Base-by-base conservation (phyloP, 2,329 filamentous ascomycete genomes). In the Xylariaceae sp. region DNA sequence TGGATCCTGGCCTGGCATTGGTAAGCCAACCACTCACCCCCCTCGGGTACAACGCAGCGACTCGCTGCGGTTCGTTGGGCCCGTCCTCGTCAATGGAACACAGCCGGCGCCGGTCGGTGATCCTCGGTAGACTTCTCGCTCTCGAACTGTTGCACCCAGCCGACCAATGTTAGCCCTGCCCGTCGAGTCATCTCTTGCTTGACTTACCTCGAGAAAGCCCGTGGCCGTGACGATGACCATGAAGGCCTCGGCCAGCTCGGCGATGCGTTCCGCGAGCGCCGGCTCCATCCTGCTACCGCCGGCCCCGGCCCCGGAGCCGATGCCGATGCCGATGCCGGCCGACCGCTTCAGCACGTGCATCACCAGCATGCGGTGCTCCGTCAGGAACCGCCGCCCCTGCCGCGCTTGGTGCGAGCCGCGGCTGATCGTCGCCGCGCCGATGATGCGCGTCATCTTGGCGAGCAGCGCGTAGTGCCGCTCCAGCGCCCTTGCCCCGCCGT, bases 341-440 rank as follows among this genome's bases (percentile, higher is more conserved):
- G 84, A 85, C 45, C 88, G 73, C 65, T 98, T 98, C 51, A 98
- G 84, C 14, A 94, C 80, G 29, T 88, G 83, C 43, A 92, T 77
- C 49, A 96, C 85, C 36, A 89, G 77, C 57, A 81, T 77, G 41
- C 90, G 73, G 57, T 94, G 87, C 44, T 92, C 83, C 5, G 74
- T 72, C 39, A 98, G 65, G 61, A 98, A 98, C 22, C 70, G 70
- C 36, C 83, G 76, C 1, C 82, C 88, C 53, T 89, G 84, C 25
- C 80, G 72, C 25, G 89, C 75, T 56, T 94, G 94, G 50, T 93
- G 83, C 13, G 81, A 70, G 0, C 90, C 90, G 29, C 87, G 76
- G 43, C 80, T 83, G 31, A 95, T 72, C 11, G 95, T 77, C 1
- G 86, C 82, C 4, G 86, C 82, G 31, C 82, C 82, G 36, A 98